Percentiles rank a stretch among this genome's conserved stretches.
Conservation (phyloP, 805 yeast genomes). For the Saccharomycopsis guyanensis region DNA sequence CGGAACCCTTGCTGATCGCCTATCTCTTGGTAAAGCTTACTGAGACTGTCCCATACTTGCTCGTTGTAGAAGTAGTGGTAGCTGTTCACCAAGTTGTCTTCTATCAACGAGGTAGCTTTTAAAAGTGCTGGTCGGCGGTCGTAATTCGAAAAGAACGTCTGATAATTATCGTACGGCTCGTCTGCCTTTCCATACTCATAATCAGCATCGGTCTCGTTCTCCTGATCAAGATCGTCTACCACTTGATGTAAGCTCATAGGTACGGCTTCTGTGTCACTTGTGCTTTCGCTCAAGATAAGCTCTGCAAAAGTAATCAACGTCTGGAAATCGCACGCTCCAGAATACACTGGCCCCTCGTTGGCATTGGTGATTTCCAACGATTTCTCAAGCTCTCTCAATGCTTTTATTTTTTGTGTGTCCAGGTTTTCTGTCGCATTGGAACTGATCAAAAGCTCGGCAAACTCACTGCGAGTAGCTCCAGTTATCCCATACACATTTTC, state of each 20-base stretch:
- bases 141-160: too few species aligned
- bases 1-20: slow-evolving; percentile 9
- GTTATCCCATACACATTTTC: slow-evolving; percentile 40
- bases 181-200: neutral
- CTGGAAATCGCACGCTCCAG: slow-evolving; percentile 41
- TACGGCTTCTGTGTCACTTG: slow-evolving; percentile 14
- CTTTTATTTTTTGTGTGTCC: slow-evolving; percentile 23
- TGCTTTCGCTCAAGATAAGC: slow-evolving; percentile 39
- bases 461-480: slow-evolving; percentile 15
- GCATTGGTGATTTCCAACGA: slow-evolving; percentile 1
- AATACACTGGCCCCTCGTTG: slow-evolving; percentile 28
- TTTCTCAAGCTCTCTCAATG: slow-evolving; percentile 57
- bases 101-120: slow-evolving; percentile 14
- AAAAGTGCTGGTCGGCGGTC: slow-evolving; percentile 6
- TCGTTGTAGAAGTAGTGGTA: slow-evolving; percentile 14
- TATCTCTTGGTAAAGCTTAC: slow-evolving; percentile 10
- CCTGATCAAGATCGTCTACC: slow-evolving; percentile 1
- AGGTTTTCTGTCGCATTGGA: too few species aligned
- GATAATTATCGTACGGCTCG: slow-evolving; percentile 12
- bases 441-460: slow-evolving; percentile 9
- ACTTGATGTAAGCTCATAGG: too few species aligned
- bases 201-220: neutral
- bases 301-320: slow-evolving; percentile 50
- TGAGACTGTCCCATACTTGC: slow-evolving; percentile 12
- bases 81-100: slow-evolving; percentile 12